These are phyloP conservation scores for Hanseniaspora singularis DNA, from an alignment of 805 yeast genomes.

Conservation along the genomic window DNA sequence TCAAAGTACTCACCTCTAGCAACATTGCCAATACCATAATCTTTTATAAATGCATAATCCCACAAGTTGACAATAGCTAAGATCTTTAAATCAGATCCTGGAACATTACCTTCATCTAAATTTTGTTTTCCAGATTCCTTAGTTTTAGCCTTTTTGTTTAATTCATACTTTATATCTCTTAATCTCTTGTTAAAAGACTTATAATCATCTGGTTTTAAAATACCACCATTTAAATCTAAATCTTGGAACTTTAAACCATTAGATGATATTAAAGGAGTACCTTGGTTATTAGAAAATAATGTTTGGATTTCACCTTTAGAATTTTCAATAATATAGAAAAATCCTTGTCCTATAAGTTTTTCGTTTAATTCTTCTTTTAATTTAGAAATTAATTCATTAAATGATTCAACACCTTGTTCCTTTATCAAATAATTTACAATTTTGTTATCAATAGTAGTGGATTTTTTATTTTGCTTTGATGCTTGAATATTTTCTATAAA, in stretches of 20 bases:
- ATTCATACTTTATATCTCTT: slow-evolving; percentile 24
- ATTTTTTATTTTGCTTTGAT: slow-evolving; percentile 10
- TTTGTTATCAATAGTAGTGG: slow-evolving; percentile 19
- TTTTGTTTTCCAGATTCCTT: neutral
- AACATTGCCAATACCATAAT: slow-evolving; percentile 51
- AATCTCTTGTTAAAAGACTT: slow-evolving; percentile 33
- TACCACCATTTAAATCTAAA: slow-evolving; percentile 62
- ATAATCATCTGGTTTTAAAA: slow-evolving; percentile 32
- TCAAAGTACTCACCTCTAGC: slow-evolving; percentile 64
- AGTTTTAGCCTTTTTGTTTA: slow-evolving; percentile 5
- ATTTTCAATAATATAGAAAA: slow-evolving; percentile 61
- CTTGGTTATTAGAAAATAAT: slow-evolving; percentile 53
- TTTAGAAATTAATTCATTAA: slow-evolving; percentile 42
- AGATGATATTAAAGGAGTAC: slow-evolving; percentile 42
- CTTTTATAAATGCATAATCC: slow-evolving; percentile 79
- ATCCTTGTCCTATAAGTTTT: slow-evolving; percentile 47
- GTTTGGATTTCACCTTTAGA: slow-evolving; percentile 47
- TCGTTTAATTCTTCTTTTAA: slow-evolving; percentile 41
- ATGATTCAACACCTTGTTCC: slow-evolving; percentile 22
- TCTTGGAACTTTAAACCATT: slow-evolving; percentile 33
- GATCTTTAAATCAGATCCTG: slow-evolving; percentile 23
- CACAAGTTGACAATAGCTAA: slow-evolving; percentile 69
- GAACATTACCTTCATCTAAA: slow-evolving; percentile 24
- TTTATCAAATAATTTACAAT: slow-evolving; percentile 30
- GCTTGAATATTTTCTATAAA: slow-evolving; percentile 50